Evolutionary conservation across 2,329 filamentous ascomycete species (phyloP).

Genomic region (Arthrobotrys conoides): DNA sequence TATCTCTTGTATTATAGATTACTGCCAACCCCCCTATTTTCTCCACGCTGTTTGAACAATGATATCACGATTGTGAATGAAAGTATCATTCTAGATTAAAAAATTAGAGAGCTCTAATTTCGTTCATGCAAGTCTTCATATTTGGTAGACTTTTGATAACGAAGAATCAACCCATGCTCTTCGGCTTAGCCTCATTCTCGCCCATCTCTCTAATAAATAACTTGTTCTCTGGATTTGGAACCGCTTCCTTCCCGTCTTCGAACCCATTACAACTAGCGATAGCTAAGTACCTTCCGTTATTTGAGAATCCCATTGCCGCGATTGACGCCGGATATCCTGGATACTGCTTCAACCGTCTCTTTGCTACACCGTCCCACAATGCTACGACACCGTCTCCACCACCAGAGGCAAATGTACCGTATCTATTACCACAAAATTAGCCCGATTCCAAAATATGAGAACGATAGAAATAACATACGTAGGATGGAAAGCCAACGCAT

Average conservation of each 20-base stretch:
- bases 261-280: constrained; percentile 88
- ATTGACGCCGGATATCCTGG: constrained; percentile 85
- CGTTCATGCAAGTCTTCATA: not conserved
- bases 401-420: constrained; percentile 88
- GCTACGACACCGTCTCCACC: constrained; percentile 93
- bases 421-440: constrained; percentile 63
- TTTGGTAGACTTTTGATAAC: not conserved
- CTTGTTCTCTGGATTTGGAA: constrained; percentile 77
- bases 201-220: constrained; percentile 86
- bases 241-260: constrained; percentile 87
- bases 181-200: constrained; percentile 89
- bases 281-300: constrained; percentile 82
- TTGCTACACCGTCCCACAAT: constrained; percentile 91
- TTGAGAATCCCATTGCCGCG: constrained; percentile 81
- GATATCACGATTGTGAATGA: not conserved
- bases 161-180: constrained; percentile 76
- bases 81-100: not conserved
- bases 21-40: constrained; percentile 27
- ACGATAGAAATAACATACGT: constrained; percentile 68
- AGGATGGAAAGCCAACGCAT: constrained; percentile 89
- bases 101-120: not conserved
- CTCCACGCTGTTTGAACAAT: constrained; percentile 12
- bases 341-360: constrained; percentile 90
- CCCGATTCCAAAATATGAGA: not conserved
- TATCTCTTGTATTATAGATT: constrained; percentile 57